Percentiles rank a stretch among this genome's conserved stretches.
Evolutionary conservation across 2,329 filamentous ascomycete genomes (phyloP).

Genomic region (Seiridium cupressi): DNA sequence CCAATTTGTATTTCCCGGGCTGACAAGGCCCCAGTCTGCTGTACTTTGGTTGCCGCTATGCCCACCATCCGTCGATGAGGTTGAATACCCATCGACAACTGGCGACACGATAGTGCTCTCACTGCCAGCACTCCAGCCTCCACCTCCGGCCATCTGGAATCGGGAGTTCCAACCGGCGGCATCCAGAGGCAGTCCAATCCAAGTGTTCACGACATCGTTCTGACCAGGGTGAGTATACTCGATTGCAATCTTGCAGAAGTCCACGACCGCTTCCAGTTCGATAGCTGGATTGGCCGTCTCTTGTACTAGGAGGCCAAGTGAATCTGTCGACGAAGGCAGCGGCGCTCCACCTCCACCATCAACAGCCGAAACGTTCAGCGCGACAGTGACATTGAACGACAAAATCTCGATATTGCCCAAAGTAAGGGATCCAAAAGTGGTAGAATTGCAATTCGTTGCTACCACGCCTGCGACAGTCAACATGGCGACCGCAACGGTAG

Average conservation of each 20-base stretch:
- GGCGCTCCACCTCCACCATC: not conserved
- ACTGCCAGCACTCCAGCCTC: not conserved
- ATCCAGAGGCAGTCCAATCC: not conserved
- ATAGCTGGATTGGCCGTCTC: too few species aligned
- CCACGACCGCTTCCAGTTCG: not conserved
- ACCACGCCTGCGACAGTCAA: not conserved
- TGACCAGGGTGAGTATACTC: conserved; percentile 4
- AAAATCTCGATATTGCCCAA: conserved; percentile 1
- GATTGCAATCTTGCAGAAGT: conserved; percentile 1
- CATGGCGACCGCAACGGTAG: not conserved
- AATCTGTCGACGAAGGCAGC: too few species aligned
- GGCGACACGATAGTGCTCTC: conserved; percentile 2
- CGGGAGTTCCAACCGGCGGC: conserved; percentile 1
- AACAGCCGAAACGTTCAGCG: not conserved
- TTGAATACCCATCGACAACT: not conserved
- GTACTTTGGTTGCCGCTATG: not conserved
- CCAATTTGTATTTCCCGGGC: conserved; percentile 1
- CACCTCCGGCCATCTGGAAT: conserved; percentile 3
- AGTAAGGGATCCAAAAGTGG: not conserved
- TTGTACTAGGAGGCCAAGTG: too few species aligned
- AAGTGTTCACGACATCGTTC: conserved; percentile 4
- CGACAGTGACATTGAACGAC: not conserved
- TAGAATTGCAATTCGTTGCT: not conserved
- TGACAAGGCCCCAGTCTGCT: conserved; percentile 4
- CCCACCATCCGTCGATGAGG: conserved; percentile 1